Base-by-base conservation (phyloP, 176 grass and related monocot genomes). In the Avena atlantica region DNA sequence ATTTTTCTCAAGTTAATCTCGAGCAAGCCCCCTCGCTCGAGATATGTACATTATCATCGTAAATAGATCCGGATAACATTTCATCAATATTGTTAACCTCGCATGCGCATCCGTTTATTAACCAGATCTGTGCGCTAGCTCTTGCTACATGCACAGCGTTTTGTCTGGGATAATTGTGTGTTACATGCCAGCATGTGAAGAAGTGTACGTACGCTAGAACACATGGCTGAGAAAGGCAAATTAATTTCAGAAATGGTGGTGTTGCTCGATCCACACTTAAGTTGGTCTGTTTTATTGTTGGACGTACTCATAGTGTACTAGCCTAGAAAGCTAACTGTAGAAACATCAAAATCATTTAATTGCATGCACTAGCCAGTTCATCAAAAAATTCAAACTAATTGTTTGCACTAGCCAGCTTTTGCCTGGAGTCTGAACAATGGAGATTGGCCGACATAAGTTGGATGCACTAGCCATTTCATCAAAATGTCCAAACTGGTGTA, bases 131-230 rank as follows among this genome's bases (percentile, higher is more conserved):
- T 73, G 47, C 49, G 12, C 64, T 12, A 51, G 15, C 17, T 84
- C 53, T 31, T 85, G 24, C 31, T 58, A 57, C 19, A 47, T 63
- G 44, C 25, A 53, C 42, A 76, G 0, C 25, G 64, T 48, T 75
- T 63, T 51, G 57, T 13, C 11, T 74, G 17, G 42, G 57, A 63
- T 76, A 76, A 85, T 76, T 76, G 3, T 84, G 11, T 84, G 64
- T 37, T 70, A 20, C 57, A 74, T 74, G 36, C 9, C 49, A 17
- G 8, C 66, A 62, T 84, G 40, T 84, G 53, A 31, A 58, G n/a
- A 42, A 20, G 37, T 63, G 34, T 83, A 27, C 15, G 17, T 73
- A 73, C 42, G 11, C 11, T 45, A 73, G 58, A 83, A 55, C 34
- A 58, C 36, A 73, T 83, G 45, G 11, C 6, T 74, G 70, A 47